A percentile compares a stretch with the other conserved stretches of the same genome.
Conservation (phyloP, 129 eudicot species). For the Tagetes patula region DNA sequence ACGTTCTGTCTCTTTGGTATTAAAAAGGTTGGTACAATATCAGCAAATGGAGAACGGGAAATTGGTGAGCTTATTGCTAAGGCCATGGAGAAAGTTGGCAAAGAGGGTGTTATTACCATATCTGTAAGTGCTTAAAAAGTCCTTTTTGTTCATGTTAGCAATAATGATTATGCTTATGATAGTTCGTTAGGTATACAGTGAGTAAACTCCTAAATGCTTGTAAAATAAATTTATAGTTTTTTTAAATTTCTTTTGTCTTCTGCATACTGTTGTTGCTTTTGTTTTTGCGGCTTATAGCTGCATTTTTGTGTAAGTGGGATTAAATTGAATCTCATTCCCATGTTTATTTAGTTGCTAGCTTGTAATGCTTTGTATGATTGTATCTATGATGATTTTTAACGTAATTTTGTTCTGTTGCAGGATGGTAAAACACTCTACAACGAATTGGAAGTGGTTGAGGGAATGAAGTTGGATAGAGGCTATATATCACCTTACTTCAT, state of each 20-base stretch:
- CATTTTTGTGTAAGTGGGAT: not conserved
- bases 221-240: not conserved
- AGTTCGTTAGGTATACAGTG: not conserved
- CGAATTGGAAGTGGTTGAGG: conserved; percentile 63
- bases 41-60: conserved; percentile 53
- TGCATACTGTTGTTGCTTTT: not conserved
- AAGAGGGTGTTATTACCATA: conserved; percentile 54
- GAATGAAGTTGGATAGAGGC: conserved; percentile 68
- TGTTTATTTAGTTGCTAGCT: not conserved
- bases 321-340: conserved; percentile 2
- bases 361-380: not conserved
- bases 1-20: not conserved
- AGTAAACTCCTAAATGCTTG: not conserved
- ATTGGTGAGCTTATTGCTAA: conserved; percentile 56
- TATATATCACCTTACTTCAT: conserved; percentile 62
- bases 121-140: conserved; percentile 26
- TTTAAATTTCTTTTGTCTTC: not conserved
- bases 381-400: conserved; percentile 1
- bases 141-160: not conserved
- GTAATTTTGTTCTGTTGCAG: conserved; percentile 31
- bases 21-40: conserved; percentile 53
- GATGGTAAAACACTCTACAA: conserved; percentile 63
- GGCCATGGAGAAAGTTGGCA: conserved; percentile 58
- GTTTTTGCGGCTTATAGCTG: not conserved
- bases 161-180: not conserved